A percentile compares a stretch with the other conserved stretches of the same genome.
Conservation (phyloP, 306 rosid genomes). For the Quercus berberidifolia region DNA sequence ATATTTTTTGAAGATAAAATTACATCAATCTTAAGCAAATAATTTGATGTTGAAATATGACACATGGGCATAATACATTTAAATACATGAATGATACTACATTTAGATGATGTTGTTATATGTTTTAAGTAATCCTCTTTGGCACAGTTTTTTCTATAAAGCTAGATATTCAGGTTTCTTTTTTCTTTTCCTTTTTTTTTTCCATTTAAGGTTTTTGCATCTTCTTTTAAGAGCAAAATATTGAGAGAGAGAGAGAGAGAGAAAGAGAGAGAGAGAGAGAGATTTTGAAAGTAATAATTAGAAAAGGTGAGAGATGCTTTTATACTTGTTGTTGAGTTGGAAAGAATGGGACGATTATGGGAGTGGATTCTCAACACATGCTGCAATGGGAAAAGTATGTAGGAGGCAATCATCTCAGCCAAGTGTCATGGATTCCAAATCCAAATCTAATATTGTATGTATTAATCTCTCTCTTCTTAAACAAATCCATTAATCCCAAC, state of each 20-base stretch:
- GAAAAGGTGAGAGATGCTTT: conserved; percentile 32
- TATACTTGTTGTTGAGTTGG: conserved; percentile 35
- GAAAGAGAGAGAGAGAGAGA: neutral
- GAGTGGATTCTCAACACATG: conserved; percentile 38
- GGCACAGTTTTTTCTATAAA: too few species aligned
- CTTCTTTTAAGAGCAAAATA: neutral
- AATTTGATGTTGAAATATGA: too few species aligned
- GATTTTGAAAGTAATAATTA: neutral
- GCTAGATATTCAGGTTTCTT: too few species aligned
- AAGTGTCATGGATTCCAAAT: conserved; percentile 43
- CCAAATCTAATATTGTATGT: conserved; percentile 4
- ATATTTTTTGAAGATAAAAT: too few species aligned
- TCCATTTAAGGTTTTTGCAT: neutral
- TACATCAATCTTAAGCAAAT: too few species aligned
- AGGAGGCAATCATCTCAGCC: conserved; percentile 37
- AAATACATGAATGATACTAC: too few species aligned
- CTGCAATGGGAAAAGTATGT: conserved; percentile 19
- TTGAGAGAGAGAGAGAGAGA: neutral
- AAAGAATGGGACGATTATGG: conserved; percentile 28
- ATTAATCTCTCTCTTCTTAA: conserved; percentile 1
- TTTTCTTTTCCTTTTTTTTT: too few species aligned
- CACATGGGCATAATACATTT: too few species aligned
- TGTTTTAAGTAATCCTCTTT: too few species aligned
- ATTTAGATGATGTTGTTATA: too few species aligned
- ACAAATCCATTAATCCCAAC: conserved; percentile 8